Conservation (phyloP, 352 stramenopile species). For the Globisporangium takayamanum region DNA sequence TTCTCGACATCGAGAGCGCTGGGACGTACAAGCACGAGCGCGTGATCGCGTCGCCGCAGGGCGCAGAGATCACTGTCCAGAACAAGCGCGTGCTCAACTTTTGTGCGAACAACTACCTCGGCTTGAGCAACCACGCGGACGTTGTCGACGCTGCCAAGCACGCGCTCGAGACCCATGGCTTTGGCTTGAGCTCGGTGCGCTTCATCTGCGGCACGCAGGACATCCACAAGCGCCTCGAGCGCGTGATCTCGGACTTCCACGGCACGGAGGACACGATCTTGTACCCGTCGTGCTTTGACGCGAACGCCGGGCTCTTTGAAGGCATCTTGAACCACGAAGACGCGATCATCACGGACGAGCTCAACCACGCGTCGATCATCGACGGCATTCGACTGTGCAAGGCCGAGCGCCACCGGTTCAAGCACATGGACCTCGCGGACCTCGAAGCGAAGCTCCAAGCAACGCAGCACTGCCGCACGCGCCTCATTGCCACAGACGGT, state of each 20-base stretch:
- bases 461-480: slow-evolving; percentile 87
- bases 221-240: slow-evolving; percentile 91
- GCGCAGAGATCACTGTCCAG: slow-evolving; percentile 69
- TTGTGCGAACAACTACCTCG: slow-evolving; percentile 94
- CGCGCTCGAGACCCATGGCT: slow-evolving; percentile 82
- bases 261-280: slow-evolving; percentile 93
- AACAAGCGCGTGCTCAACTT: slow-evolving; percentile 88
- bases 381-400: slow-evolving; percentile 93
- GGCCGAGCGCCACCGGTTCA: slow-evolving; percentile 89
- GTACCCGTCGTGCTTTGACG: slow-evolving; percentile 93
- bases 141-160: slow-evolving; percentile 81
- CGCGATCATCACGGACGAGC: slow-evolving; percentile 90
- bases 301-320: slow-evolving; percentile 92
- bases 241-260: slow-evolving; percentile 89
- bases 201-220: slow-evolving; percentile 95
- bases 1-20: slow-evolving; percentile 61
- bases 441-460: slow-evolving; percentile 87
- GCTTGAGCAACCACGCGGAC: slow-evolving; percentile 83
- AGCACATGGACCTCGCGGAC: slow-evolving; percentile 91
- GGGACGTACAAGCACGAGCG: slow-evolving; percentile 87
- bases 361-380: slow-evolving; percentile 94
- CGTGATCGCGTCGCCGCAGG: slow-evolving; percentile 87
- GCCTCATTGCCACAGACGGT: slow-evolving; percentile 90
- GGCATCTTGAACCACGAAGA: slow-evolving; percentile 84
- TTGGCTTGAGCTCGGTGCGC: slow-evolving; percentile 88